These are phyloP conservation scores for Panicum hallii DNA, from an alignment of 202 grass and related monocot genomes.

Conservation along the genomic window DNA sequence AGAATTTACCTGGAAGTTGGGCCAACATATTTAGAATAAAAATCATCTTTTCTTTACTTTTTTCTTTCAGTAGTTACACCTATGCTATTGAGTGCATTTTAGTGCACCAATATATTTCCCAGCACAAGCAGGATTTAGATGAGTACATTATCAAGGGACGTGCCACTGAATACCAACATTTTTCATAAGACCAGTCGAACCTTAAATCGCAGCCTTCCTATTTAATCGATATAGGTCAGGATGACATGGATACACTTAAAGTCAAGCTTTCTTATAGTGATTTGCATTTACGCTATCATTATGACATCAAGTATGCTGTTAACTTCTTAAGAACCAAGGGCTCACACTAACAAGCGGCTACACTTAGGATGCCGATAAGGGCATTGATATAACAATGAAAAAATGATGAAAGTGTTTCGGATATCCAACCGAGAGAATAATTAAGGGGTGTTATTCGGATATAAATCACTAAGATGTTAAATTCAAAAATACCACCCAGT, in stretches of 20 bases:
- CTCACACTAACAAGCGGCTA: neutral
- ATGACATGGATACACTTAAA: conserved; percentile 18
- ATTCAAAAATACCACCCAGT: conserved; percentile 15
- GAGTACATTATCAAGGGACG: neutral
- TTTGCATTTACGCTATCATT: neutral
- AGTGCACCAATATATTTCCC: neutral
- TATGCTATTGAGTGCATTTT: neutral
- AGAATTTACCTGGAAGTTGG: conserved; percentile 6
- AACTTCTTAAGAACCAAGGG: neutral
- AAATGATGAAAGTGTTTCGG: neutral
- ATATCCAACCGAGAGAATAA: conserved; percentile 11
- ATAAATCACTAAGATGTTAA: conserved; percentile 33
- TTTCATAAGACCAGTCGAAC: neutral
- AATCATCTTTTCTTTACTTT: neutral
- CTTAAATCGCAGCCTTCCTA: neutral
- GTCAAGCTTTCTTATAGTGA: neutral
- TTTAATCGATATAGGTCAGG: neutral
- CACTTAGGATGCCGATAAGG: neutral
- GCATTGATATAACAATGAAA: conserved; percentile 14
- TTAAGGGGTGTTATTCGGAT: neutral
- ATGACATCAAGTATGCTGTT: conserved; percentile 17
- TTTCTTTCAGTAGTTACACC: neutral
- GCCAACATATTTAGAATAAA: conserved; percentile 25
- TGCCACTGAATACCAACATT: neutral
- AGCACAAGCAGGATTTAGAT: neutral